Base-by-base conservation (phyloP, 139 green algal species). In the Gonium pectorale region DNA sequence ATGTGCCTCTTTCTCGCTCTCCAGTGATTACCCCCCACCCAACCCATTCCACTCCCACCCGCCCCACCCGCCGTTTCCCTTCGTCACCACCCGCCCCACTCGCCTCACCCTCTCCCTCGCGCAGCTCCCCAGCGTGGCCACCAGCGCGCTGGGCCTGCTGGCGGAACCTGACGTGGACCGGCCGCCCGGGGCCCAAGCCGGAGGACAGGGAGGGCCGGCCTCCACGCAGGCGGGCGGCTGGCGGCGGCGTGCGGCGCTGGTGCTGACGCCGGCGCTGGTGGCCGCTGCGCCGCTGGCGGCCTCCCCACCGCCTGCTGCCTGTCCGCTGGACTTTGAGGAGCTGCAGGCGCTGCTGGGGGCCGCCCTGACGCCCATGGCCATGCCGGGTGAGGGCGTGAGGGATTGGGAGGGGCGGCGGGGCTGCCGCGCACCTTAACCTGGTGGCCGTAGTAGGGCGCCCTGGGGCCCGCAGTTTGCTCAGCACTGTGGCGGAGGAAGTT, bases 321-420 rank as follows among this genome's bases (percentile, higher is more conserved):
- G 37, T 3, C 8, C 54, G 35, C 8, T 56, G 27, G 54, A n/a
- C 8, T 2, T 13, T 6, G 77, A 46, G 0, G 85, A 89, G 60
- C 44, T 81, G 49, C 46, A 60, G 60, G 85, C 59, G 37, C 5
- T 86, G 69, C 37, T 89, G 59, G 85, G 67, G 17, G n/a, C 46
- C 0, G 85, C 85, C 5, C 78, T 89, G 62, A 70, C 69, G 69
- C 85, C 85, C 37, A 79, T 86, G 59, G 37, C 41, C 15, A 79
- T 89, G 75, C 85, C 85, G 15, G 77, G 77, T 67, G 7, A 38
- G 52, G n/a, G n/a, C n/a, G n/a, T n/a, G n/a, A n/a, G n/a, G n/a
- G n/a, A n/a, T n/a, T n/a, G n/a, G n/a, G n/a, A n/a, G n/a, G n/a
- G n/a, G n/a, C n/a, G n/a, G n/a, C n/a, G n/a, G n/a, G n/a, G n/a